phyloP scores from a whole-genome alignment of 2,329 filamentous ascomycete genomes.

The Lecanoromycetidae sp. region DNA sequence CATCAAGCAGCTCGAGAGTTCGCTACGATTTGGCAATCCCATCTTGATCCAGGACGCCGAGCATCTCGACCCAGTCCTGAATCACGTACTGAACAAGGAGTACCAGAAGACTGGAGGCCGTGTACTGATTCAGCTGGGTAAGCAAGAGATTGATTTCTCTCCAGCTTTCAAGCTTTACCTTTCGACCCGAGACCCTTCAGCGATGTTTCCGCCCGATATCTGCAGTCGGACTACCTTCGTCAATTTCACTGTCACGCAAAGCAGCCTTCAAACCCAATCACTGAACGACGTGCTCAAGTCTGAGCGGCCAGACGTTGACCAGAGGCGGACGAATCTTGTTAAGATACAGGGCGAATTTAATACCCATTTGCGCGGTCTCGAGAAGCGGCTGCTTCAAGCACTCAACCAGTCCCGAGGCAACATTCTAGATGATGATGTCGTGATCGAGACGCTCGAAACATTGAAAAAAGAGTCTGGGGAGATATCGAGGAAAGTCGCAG shows the following conservation, averaged over 20 bases:
- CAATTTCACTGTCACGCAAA: constrained; percentile 98
- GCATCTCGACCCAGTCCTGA: constrained; percentile 90
- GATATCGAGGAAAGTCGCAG: constrained; percentile 89
- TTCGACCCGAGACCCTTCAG: constrained; percentile 90
- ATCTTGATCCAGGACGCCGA: constrained; percentile 98
- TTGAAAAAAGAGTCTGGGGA: constrained; percentile 96
- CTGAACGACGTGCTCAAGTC: constrained; percentile 96
- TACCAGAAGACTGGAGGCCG: constrained; percentile 97
- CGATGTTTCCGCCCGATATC: constrained; percentile 87
- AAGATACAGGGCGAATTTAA: constrained; percentile 99
- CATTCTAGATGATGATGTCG: constrained; percentile 94
- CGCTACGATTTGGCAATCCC: constrained; percentile 91
- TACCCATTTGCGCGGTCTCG: constrained; percentile 87
- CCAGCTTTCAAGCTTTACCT: constrained; percentile 91
- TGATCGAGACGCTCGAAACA: constrained; percentile 94
- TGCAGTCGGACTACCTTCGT: constrained; percentile 98
- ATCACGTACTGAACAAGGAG: constrained; percentile 97
- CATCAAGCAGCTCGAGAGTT: constrained; percentile 94
- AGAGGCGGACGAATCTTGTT: constrained; percentile 90
- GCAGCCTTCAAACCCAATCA: constrained; percentile 94
- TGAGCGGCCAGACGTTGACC: constrained; percentile 92
- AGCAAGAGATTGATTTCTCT: constrained; percentile 98
- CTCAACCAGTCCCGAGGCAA: constrained; percentile 96
- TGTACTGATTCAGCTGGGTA: constrained; percentile 94
- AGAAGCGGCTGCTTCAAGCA: constrained; percentile 85